Base-by-base conservation (phyloP, 1,284 basidiomycete genomes). In the Porodaedalea pini region DNA sequence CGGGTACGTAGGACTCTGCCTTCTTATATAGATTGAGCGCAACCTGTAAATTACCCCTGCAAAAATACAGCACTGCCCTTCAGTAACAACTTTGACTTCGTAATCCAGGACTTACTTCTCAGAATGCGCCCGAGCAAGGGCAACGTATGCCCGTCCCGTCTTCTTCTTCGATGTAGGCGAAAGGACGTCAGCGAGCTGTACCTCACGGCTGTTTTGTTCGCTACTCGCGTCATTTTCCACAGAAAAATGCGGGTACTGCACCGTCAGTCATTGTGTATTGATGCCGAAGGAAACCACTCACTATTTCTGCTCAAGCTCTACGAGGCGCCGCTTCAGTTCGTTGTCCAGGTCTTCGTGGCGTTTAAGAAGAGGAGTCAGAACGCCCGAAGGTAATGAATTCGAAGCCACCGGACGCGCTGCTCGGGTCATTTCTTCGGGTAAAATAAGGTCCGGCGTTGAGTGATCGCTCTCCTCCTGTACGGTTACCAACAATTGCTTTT, bases 1-100 rank as follows among this genome's bases (percentile, higher is more conserved):
- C 85, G 17, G 88, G 87, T 54, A 88, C 86, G 63, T 88, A 90
- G 7, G 75, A 77, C 69, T 86, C 83, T 19, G 88, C 88, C 64
- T 86, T 86, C 64, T 82, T 80, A 65, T 89, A 90, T 15, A 89
- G 76, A 58, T 88, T 86, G 29, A 90, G 76, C 1, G 88, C 88
- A 4, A 81, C 77, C 63, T 83, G 77, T 27, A 90, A 74, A 67
- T 90, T 82, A 40, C 86, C 86, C 76, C 87, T 90, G 59, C 40
- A 41, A 25, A 17, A 37, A 13, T 11, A 47, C 21, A 48, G n/a
- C 11, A 41, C 32, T n/a, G 11, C 3, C 41, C 36, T 23, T 40
- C 10, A 11, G 29, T 36, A 13, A 2, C 37, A n/a, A 29, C 23
- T 23, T 19, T 40, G 13, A 53, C 19, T 44, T 44, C 41, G 25